phyloP scores from a whole-genome alignment of 1,139 yeast genomes.

The Debaryomyces coudertii region DNA sequence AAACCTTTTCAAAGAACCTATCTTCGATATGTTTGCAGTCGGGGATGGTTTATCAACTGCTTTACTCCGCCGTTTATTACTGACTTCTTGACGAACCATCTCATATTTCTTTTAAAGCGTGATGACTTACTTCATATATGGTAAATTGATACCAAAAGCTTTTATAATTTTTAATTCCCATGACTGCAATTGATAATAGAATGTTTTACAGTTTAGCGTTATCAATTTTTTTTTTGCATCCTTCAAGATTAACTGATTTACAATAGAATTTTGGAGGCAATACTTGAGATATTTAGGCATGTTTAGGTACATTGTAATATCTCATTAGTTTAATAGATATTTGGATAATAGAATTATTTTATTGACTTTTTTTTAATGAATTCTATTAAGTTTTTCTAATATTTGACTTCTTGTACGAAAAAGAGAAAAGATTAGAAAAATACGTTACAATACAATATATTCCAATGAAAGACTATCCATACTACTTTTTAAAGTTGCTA shows the following conservation, averaged over 20 bases:
- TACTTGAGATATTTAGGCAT: too few species aligned
- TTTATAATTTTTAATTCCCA: background rate
- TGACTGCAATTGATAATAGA: background rate
- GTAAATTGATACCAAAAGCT: background rate
- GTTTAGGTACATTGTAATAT: too few species aligned
- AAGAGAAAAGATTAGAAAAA: too few species aligned
- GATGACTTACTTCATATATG: background rate
- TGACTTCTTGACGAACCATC: constrained; percentile 20
- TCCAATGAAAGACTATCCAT: too few species aligned
- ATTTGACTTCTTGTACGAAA: too few species aligned
- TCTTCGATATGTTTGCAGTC: constrained; percentile 49
- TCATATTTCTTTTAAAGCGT: constrained; percentile 3
- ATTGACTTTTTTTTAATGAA: too few species aligned
- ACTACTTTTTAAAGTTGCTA: too few species aligned
- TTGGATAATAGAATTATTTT: too few species aligned
- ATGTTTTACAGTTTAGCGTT: background rate
- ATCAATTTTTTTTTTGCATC: background rate
- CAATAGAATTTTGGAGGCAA: too few species aligned
- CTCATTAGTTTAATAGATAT: too few species aligned
- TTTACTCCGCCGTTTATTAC: background rate
- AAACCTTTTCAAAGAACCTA: constrained; percentile 60
- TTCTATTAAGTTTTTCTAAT: too few species aligned
- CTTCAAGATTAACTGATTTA: background rate
- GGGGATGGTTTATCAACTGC: constrained; percentile 33
- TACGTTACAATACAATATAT: too few species aligned